Evolutionary conservation across 1,284 basidiomycete species (phyloP).

Genomic region (Moesziomyces sp.): DNA sequence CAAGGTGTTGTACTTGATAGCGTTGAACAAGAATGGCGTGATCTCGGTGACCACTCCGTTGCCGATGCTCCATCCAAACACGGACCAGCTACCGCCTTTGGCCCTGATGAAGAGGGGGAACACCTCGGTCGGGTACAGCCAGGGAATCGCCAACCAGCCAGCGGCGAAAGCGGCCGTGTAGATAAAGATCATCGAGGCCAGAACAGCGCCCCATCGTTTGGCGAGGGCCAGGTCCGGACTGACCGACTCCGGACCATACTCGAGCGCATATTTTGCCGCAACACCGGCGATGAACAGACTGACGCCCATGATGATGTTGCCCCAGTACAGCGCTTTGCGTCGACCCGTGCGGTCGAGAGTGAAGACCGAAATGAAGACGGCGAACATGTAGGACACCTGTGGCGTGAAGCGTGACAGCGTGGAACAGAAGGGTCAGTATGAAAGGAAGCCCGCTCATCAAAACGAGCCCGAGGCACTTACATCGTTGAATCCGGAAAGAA

Average conservation of each 20-base stretch:
- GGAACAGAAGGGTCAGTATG: neutral
- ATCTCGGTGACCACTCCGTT: constrained; percentile 38
- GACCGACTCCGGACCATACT: constrained; percentile 22
- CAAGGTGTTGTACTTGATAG: constrained; percentile 37
- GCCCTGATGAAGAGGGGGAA: constrained; percentile 35
- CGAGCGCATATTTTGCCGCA: constrained; percentile 27
- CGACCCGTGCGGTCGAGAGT: constrained; percentile 21
- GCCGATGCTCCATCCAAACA: constrained; percentile 29
- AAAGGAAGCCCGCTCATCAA: no score
- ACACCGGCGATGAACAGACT: constrained; percentile 25
- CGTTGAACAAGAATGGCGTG: constrained; percentile 36
- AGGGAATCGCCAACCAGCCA: constrained; percentile 17
- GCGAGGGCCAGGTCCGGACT: constrained; percentile 16
- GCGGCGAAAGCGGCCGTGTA: constrained; percentile 28
- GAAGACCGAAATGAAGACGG: constrained; percentile 26
- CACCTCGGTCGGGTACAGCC: constrained; percentile 34
- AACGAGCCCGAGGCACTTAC: constrained; percentile 6
- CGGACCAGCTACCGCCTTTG: constrained; percentile 26
- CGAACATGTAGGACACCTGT: constrained; percentile 31
- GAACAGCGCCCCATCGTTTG: constrained; percentile 28
- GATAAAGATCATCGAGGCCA: constrained; percentile 36
- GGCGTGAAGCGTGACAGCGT: neutral
- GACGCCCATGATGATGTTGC: constrained; percentile 32
- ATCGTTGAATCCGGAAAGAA: constrained; percentile 32
- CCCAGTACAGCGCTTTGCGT: constrained; percentile 19